These are phyloP conservation scores for Pouteria glomerata DNA, from an alignment of 148 eudicot genomes.

Conservation along the genomic window DNA sequence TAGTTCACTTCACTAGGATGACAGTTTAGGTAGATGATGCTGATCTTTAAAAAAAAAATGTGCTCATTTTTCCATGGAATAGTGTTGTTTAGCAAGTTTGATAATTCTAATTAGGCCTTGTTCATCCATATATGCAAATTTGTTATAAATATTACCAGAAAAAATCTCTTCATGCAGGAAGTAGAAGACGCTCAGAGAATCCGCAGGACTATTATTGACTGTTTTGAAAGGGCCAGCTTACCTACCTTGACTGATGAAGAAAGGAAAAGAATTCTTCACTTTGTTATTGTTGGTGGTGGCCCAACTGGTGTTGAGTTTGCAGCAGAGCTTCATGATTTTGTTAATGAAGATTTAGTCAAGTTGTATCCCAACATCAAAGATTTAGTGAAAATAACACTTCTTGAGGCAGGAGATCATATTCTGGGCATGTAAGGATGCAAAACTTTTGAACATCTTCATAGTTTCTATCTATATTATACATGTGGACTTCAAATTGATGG, in stretches of 20 bases:
- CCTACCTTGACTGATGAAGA: conserved; percentile 44
- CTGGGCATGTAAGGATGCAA: conserved; percentile 42
- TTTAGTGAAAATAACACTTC: conserved; percentile 40
- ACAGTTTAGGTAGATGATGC: no score
- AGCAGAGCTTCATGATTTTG: conserved; percentile 58
- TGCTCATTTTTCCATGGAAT: not conserved
- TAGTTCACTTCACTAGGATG: not conserved
- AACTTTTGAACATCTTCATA: not conserved
- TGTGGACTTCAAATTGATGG: no score
- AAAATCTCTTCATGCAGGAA: conserved; percentile 26
- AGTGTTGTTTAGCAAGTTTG: no score
- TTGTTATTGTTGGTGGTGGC: conserved; percentile 58
- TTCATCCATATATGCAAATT: not conserved
- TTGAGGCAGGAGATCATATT: conserved; percentile 51
- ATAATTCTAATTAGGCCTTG: not conserved
- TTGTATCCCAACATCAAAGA: conserved; percentile 39
- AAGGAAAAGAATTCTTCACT: conserved; percentile 39
- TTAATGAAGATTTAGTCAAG: conserved; percentile 39
- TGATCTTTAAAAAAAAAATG: no score
- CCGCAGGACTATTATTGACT: conserved; percentile 46
- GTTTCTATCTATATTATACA: not conserved
- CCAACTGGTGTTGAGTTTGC: conserved; percentile 66
- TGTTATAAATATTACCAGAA: no score
- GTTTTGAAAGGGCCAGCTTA: conserved; percentile 53
- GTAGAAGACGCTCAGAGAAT: conserved; percentile 56